Evolutionary conservation across 2,329 filamentous ascomycete species (phyloP), one percentile per base, ranked within the genome.

Genomic region (Corinectria fuckeliana): DNA sequence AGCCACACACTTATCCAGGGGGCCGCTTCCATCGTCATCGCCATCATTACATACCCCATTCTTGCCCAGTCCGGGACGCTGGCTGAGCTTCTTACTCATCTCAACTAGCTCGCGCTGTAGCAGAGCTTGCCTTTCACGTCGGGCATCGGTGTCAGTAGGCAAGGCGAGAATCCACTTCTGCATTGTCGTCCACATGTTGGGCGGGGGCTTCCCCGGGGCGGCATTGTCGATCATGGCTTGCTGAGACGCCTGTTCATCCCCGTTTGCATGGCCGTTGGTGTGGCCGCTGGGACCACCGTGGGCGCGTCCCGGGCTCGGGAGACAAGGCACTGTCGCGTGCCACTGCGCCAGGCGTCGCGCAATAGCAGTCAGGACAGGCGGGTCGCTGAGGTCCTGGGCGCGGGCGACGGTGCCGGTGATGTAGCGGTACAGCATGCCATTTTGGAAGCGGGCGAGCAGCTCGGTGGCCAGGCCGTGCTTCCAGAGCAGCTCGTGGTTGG

Each of bases 401-500:
- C 88, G 86, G 69, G 93, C 93, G 53, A 91, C 90, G 64, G 84
- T 86, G 51, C 95, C 95, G 62, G 87, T 86, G 66, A 98, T 90
- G 79, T 90, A 99, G 68, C 91, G 88, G 81, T 99, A 99, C 72
- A 99, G 85, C 79, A 99, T 91, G 68, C 95, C 95, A 74, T 99
- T 99, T 70, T 93, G 85, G 82, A 99, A 99, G 66, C 93, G 90
- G 54, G 93, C 95, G 59, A 98, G 85, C 51, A 99, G 84, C 61
- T 91, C 83, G 34, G 95, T 95, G 18, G 95, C 95, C 53, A 99
- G 88, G 69, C 88, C 87, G 71, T 93, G 83, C 67, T 86, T 87
- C 79, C 93, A 92, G 63, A 98, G 88, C 57, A 97, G 84, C 74
- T 93, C 93, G 78, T 99, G 95, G 74, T 89, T 89, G 70, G 88